These are phyloP conservation scores for Ophiostoma sp. DNA, from an alignment of 2,329 filamentous ascomycete species.

Conservation along the genomic window DNA sequence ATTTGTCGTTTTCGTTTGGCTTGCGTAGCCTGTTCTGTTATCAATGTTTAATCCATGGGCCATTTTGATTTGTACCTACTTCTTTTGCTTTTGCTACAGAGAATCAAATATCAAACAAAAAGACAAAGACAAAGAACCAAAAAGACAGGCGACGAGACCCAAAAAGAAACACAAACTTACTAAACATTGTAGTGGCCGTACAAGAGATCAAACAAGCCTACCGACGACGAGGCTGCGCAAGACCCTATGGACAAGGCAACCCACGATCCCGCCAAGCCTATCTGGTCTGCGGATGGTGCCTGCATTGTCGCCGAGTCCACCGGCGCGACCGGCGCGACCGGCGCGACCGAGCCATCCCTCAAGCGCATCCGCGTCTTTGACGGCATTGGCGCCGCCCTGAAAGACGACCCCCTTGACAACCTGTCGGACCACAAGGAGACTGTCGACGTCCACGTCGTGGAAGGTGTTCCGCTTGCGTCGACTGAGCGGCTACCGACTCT, in stretches of 20 bases:
- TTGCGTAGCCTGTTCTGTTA: not conserved
- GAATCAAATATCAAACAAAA: constrained; percentile 12
- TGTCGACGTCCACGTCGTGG: constrained; percentile 48
- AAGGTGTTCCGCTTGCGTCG: constrained; percentile 51
- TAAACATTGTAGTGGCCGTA: constrained; percentile 73
- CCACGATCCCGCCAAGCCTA: constrained; percentile 69
- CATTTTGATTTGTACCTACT: constrained; percentile 25
- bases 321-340: constrained; percentile 12
- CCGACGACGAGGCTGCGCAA: constrained; percentile 57
- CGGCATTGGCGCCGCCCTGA: not conserved
- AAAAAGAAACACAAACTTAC: constrained; percentile 33
- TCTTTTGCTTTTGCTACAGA: constrained; percentile 30
- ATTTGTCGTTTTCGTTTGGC: not conserved
- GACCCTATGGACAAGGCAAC: constrained; percentile 58
- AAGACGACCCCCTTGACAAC: constrained; percentile 23
- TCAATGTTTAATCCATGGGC: constrained; percentile 27
- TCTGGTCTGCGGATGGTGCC: constrained; percentile 70
- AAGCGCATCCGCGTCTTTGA: constrained; percentile 26
- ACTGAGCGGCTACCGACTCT: constrained; percentile 46
- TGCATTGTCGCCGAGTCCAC: constrained; percentile 37
- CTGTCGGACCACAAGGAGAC: constrained; percentile 46
- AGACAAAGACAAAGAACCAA: constrained; percentile 1
- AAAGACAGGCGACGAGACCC: constrained; percentile 11
- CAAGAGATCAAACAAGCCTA: constrained; percentile 68
- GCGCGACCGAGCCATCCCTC: constrained; percentile 27